Evolutionary conservation across 257 asterid species (phyloP), one percentile per base, ranked within the genome.

Genomic region (Scutellaria minor): DNA sequence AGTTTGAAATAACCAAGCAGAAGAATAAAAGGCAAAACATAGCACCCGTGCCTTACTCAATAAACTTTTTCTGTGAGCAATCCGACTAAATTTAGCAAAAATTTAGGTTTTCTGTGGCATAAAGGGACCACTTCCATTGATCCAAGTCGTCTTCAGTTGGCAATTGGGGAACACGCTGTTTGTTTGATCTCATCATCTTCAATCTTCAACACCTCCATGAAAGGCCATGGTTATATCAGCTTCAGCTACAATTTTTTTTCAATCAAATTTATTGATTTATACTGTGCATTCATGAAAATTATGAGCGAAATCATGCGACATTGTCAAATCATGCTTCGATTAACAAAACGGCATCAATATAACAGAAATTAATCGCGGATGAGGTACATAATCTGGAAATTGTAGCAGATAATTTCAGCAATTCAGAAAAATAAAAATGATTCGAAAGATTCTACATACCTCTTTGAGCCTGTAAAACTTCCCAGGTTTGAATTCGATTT

Each of bases 71-170:
- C 52, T n/a, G 65, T 59, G 66, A 75, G 59, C 42, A 27, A 9
- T 48, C 46, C 3, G 4, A 27, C 59, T 65, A 24, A 39, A 70
- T 79, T 72, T 70, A 50, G 67, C 68, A 51, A 70, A 75, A 56
- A 51, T 2, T 24, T 5, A 64, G 44, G 72, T 71, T 51, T 41
- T 44, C 46, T 65, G 63, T 42, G 67, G 55, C 77, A 70, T 42
- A 54, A 18, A 57, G 68, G 80, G 83, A 57, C 75, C 83, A 65
- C 67, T 58, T 22, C 64, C 70, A 12, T 63, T 54, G 66, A 37
- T 18, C 37, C 37, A 31, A 31, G 37, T 31, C 37, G 37, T 31
- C 37, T 2, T 31, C 37, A 31, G 37, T 31, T 31, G 37, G 37
- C 3, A 31, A 31, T 31, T 35, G 61, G 54, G 75, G 70, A 54